phyloP scores from a whole-genome alignment of 176 grass and related monocot species.

The Tuctoria greenei region DNA sequence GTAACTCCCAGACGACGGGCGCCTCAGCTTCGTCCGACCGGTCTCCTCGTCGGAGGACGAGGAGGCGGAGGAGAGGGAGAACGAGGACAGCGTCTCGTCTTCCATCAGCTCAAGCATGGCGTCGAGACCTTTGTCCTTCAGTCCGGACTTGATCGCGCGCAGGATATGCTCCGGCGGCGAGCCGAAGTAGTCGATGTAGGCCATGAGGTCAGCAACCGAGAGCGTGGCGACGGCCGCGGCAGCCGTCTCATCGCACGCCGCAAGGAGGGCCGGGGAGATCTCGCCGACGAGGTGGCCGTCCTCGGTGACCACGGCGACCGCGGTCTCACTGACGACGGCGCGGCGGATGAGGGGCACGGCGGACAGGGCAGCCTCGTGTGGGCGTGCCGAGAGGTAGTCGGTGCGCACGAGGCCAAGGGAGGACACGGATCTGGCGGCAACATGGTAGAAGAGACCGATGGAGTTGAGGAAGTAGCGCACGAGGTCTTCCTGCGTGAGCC shows the following conservation, averaged over 20 bases:
- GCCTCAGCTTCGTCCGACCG: constrained; percentile 14
- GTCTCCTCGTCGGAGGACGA: constrained; percentile 67
- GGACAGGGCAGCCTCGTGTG: constrained; percentile 58
- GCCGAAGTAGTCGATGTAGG: constrained; percentile 66
- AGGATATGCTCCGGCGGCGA: constrained; percentile 55
- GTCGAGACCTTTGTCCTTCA: constrained; percentile 56
- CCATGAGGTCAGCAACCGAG: constrained; percentile 66
- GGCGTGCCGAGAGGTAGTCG: constrained; percentile 49
- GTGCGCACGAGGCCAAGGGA: constrained; percentile 62
- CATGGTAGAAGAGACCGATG: constrained; percentile 71
- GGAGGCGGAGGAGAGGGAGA: constrained; percentile 46
- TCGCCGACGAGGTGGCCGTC: constrained; percentile 61
- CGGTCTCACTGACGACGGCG: constrained; percentile 43
- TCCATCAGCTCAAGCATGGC: constrained; percentile 70
- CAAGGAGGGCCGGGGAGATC: constrained; percentile 58
- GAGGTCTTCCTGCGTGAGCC: constrained; percentile 83
- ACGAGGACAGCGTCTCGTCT: constrained; percentile 52
- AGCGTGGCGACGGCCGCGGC: constrained; percentile 71
- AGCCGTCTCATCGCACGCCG: constrained; percentile 47
- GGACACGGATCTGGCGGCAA: constrained; percentile 58
- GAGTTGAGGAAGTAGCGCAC: constrained; percentile 82
- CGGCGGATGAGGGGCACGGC: constrained; percentile 63
- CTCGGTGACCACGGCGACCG: constrained; percentile 62
- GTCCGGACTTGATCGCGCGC: constrained; percentile 48
- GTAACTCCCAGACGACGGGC: constrained; percentile 56